Evolutionary conservation across 371 early-diverging fungal genomes (phyloP).

Genomic region (Rhizomucor pusillus): DNA sequence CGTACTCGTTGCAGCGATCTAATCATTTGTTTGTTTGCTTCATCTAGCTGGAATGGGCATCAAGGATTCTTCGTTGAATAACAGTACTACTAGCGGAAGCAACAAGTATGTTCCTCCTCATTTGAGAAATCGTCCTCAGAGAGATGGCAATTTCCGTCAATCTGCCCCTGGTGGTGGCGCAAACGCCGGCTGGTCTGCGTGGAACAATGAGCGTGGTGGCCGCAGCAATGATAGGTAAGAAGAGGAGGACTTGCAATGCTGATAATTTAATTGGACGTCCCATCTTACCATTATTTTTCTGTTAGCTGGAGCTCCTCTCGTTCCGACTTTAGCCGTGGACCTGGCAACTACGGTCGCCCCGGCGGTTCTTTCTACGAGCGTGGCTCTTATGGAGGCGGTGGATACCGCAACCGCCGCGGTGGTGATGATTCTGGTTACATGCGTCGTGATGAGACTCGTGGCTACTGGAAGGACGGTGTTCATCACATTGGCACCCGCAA

Average conservation of each 20-base stretch:
- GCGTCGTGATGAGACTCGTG: slow-evolving; percentile 54
- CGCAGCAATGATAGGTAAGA: slow-evolving; percentile 9
- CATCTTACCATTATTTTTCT: slow-evolving; percentile 4
- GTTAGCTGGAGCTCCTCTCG: slow-evolving; percentile 51
- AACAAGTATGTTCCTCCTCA: slow-evolving; percentile 56
- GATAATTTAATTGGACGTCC: no score
- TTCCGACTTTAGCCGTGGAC: slow-evolving; percentile 44
- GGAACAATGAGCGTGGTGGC: slow-evolving; percentile 15
- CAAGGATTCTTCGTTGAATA: slow-evolving; percentile 37
- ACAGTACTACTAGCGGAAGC: slow-evolving; percentile 13
- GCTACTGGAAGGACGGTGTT: slow-evolving; percentile 70
- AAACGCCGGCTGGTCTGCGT: slow-evolving; percentile 19
- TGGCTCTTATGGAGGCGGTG: slow-evolving; percentile 28
- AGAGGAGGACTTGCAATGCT: background rate
- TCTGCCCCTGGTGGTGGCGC: slow-evolving; percentile 10
- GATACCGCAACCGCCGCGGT: slow-evolving; percentile 41
- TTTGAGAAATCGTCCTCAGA: slow-evolving; percentile 32
- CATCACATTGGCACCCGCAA: slow-evolving; percentile 75
- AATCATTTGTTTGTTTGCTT: background rate
- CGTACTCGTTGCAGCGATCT: background rate
- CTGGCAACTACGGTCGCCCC: slow-evolving; percentile 24
- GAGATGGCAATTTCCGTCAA: slow-evolving; percentile 10
- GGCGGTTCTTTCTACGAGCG: slow-evolving; percentile 25
- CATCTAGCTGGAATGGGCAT: slow-evolving; percentile 70
- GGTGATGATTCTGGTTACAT: slow-evolving; percentile 43